These are phyloP conservation scores for Cajanus cajan DNA, from an alignment of 306 rosid genomes.

Conservation along the genomic window DNA sequence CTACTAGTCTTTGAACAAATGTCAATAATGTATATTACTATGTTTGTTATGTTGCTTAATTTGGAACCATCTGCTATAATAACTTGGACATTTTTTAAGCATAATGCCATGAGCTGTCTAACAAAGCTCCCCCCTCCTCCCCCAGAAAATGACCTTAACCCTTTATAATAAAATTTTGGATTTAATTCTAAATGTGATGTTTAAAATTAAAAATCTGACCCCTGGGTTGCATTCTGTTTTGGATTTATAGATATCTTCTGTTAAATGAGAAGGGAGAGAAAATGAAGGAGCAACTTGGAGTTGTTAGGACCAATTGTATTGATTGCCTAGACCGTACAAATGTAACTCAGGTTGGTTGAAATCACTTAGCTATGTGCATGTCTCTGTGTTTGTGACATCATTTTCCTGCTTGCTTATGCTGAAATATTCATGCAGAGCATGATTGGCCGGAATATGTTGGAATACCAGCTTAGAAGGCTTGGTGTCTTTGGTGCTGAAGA, in stretches of 20 bases:
- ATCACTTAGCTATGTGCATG: not conserved
- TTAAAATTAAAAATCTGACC: conserved; percentile 5
- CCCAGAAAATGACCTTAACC: not conserved
- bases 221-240: conserved; percentile 27
- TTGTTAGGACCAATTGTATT: conserved; percentile 89
- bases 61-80: conserved; percentile 17
- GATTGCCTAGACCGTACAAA: conserved; percentile 98
- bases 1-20: conserved; percentile 14
- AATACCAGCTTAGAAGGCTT: conserved; percentile 89
- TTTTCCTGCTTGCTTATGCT: conserved; percentile 31
- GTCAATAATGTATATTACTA: conserved; percentile 18
- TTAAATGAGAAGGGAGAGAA: conserved; percentile 87
- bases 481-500: conserved; percentile 94
- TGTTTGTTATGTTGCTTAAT: conserved; percentile 20
- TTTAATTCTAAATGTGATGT: not conserved
- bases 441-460: conserved; percentile 87
- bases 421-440: conserved; percentile 71
- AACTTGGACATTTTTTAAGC: not conserved
- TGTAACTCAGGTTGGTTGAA: conserved; percentile 88
- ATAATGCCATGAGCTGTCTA: conserved; percentile 20
- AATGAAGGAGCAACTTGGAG: conserved; percentile 96
- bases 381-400: conserved; percentile 1
- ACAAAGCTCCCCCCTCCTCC: not conserved
- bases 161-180: conserved; percentile 6
- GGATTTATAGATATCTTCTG: conserved; percentile 70